Base-by-base conservation (phyloP, 192 early-diverging fungal genomes). In the Gryganskiella cystojenkinii region DNA sequence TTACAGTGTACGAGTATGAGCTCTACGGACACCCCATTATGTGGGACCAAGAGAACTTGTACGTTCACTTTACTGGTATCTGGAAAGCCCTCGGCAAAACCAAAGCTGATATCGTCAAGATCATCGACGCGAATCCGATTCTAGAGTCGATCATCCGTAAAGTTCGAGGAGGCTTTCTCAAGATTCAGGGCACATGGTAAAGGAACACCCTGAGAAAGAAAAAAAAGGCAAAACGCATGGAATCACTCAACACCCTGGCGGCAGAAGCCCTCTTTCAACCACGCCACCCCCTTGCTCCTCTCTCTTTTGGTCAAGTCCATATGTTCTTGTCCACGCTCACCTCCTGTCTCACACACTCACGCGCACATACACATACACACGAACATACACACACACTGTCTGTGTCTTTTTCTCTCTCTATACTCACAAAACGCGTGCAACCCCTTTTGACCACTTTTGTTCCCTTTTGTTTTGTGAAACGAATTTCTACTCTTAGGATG, bases 111-210 rank as follows among this genome's bases (percentile, higher is more conserved):
- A 89, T 89, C 64, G 86, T 85, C 47, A 89, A 87, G 67, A 83
- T 87, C 69, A 85, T 89, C 1, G 87, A 87, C 49, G 85, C 86
- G 6, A 87, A 87, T 50, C 85, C 85, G 20, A 82, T 87, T 43
- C 65, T 87, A 2, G 81, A 75, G 60, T 61, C 73, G 24, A 83
- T 81, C 25, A 84, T 87, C 67, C 82, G 84, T 46, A 89, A 87
- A 55, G 83, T 89, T 17, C 81, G 88, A 56, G 88, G 88, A 22
- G 86, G 88, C 5, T 87, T 89, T 57, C 60, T 89, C 14, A 84
- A 86, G 65, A 89, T 87, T 31, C 88, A 87, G 71, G 86, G 86
- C 31, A 89, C 86, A 52, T 89, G 87, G 87, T 88, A 81, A 33
- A 20, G 37, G n/a, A n/a, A n/a, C 27, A 27, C 17, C 10, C 11